A percentile compares a stretch with the other conserved stretches of the same genome.
These are phyloP conservation scores for Osmanthus fragrans DNA, from an alignment of 257 asterid genomes.

Conservation along the genomic window DNA sequence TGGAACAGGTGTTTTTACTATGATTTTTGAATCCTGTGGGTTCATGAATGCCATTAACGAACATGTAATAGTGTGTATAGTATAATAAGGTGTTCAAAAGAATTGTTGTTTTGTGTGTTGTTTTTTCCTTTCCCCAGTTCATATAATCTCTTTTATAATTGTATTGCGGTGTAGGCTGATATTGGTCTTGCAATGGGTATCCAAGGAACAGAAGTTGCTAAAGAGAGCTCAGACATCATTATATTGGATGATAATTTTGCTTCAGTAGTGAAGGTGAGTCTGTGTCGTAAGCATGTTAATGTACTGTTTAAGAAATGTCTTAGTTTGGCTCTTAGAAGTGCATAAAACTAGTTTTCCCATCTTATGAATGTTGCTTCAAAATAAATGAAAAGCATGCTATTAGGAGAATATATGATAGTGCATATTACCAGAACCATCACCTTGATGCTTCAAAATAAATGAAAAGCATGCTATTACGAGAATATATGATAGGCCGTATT, in stretches of 20 bases:
- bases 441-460: no score
- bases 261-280: slow-evolving; percentile 92
- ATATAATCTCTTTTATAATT: slow-evolving; percentile 20
- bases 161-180: slow-evolving; percentile 66
- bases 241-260: slow-evolving; percentile 93
- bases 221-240: slow-evolving; percentile 97
- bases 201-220: slow-evolving; percentile 97
- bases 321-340: background rate
- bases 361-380: background rate
- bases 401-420: background rate
- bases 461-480: no score
- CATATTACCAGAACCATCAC: background rate
- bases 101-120: background rate
- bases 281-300: slow-evolving; percentile 6
- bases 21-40: background rate
- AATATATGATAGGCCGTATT: background rate
- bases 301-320: background rate
- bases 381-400: background rate
- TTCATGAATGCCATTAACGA: background rate
- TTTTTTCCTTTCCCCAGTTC: slow-evolving; percentile 6
- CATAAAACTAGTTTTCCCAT: background rate
- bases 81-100: background rate
- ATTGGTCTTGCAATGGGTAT: slow-evolving; percentile 99
- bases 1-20: background rate
- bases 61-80: background rate